Conservation (phyloP, 768 basidiomycete genomes). For the Mycena galopus region DNA sequence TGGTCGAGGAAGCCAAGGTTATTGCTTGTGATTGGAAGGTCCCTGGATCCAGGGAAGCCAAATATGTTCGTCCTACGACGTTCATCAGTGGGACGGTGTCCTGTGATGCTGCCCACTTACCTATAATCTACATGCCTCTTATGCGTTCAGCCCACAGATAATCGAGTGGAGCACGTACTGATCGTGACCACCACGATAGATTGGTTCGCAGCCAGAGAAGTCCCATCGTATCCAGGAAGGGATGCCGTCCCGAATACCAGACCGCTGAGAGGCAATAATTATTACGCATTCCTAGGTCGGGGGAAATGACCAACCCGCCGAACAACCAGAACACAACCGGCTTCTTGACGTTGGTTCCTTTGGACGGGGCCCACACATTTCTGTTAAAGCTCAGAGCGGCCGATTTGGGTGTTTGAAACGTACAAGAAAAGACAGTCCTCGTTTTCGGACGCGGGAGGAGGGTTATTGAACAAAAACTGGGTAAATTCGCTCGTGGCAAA, state of each 20-base stretch:
- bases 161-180: too few species aligned
- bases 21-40: constrained; percentile 17
- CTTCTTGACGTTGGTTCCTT: not conserved
- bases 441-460: constrained; percentile 19
- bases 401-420: not conserved
- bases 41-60: constrained; percentile 16
- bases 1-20: constrained; percentile 29
- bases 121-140: too few species aligned
- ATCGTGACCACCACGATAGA: constrained; percentile 23
- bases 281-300: too few species aligned
- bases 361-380: constrained; percentile 24
- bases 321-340: constrained; percentile 23
- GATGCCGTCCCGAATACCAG: constrained; percentile 17
- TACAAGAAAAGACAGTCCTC: constrained; percentile 29
- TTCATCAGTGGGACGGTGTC: too few species aligned
- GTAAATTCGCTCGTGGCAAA: constrained; percentile 1
- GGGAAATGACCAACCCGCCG: constrained; percentile 16
- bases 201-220: constrained; percentile 17
- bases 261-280: not conserved
- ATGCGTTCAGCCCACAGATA: too few species aligned
- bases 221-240: constrained; percentile 8
- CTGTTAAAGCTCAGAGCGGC: not conserved
- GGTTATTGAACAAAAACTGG: constrained; percentile 17
- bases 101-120: too few species aligned
- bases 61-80: constrained; percentile 25